These are phyloP conservation scores for Cyclotella baltica DNA, from an alignment of 108 stramenopile genomes.

Conservation along the genomic window DNA sequence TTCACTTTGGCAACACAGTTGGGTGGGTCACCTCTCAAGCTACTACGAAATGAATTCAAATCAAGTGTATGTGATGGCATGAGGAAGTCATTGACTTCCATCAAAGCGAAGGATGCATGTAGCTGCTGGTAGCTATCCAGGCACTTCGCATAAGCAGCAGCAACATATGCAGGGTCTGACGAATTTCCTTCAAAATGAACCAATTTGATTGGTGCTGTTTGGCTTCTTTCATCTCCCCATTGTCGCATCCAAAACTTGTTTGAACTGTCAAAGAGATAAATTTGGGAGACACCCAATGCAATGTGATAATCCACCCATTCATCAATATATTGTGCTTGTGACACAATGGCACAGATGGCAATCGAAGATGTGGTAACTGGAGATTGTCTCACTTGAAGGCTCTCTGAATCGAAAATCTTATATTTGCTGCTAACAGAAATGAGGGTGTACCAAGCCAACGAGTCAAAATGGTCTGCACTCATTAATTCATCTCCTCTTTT, in stretches of 20 bases:
- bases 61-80: background rate
- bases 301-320: slow-evolving; percentile 19
- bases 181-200: slow-evolving; percentile 9
- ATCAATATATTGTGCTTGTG: slow-evolving; percentile 18
- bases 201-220: background rate
- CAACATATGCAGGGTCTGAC: background rate
- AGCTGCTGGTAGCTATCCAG: background rate
- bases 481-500: background rate
- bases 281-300: background rate
- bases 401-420: slow-evolving; percentile 1
- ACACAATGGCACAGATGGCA: slow-evolving; percentile 3
- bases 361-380: background rate
- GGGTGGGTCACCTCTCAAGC: background rate
- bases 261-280: slow-evolving; percentile 23
- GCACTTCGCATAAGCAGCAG: background rate
- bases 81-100: slow-evolving; percentile 11
- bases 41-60: background rate
- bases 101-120: background rate
- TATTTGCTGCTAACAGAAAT: slow-evolving; percentile 6
- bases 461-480: background rate
- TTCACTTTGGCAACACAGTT: background rate
- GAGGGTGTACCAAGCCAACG: slow-evolving; percentile 2
- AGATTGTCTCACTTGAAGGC: background rate
- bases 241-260: slow-evolving; percentile 29
- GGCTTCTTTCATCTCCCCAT: slow-evolving; percentile 17